Conservation (phyloP, 2,329 filamentous ascomycete species). For the Pseudovirgaria hyperparasitica region DNA sequence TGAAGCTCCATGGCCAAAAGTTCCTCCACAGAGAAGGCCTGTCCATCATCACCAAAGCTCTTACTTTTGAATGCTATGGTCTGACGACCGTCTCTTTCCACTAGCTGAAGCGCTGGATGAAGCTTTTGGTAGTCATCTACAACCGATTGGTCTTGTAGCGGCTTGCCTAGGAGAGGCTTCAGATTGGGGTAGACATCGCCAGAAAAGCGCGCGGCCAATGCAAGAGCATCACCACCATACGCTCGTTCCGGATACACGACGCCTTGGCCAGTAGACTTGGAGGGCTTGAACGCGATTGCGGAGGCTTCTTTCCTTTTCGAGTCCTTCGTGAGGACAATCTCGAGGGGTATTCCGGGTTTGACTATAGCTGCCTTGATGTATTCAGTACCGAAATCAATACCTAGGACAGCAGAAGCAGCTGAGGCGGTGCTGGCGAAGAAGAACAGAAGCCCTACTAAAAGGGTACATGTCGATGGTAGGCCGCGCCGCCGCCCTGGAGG, state of each 20-base stretch:
- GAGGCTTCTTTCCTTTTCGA: slow-evolving; percentile 91
- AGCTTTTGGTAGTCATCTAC: slow-evolving; percentile 59
- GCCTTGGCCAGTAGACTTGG: slow-evolving; percentile 46
- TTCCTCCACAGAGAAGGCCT: slow-evolving; percentile 69
- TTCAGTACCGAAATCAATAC: slow-evolving; percentile 88
- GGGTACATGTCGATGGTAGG: slow-evolving; percentile 27
- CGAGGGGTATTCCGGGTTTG: slow-evolving; percentile 91
- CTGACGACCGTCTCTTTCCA: slow-evolving; percentile 40
- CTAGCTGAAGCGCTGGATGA: slow-evolving; percentile 66
- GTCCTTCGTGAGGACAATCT: slow-evolving; percentile 96
- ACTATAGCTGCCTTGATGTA: slow-evolving; percentile 95
- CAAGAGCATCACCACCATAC: slow-evolving; percentile 85
- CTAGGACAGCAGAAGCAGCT: slow-evolving; percentile 66
- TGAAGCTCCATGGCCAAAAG: slow-evolving; percentile 92
- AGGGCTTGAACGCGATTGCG: slow-evolving; percentile 85
- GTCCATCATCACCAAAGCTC: slow-evolving; percentile 54
- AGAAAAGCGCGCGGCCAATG: slow-evolving; percentile 76
- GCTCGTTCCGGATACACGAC: slow-evolving; percentile 66
- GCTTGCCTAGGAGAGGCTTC: slow-evolving; percentile 76
- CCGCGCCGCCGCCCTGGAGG: slow-evolving; percentile 32
- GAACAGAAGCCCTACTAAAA: slow-evolving; percentile 39
- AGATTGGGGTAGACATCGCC: slow-evolving; percentile 91
- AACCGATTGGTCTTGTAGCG: slow-evolving; percentile 40
- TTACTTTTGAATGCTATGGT: slow-evolving; percentile 76
- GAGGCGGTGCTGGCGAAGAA: slow-evolving; percentile 45